These are phyloP conservation scores for Paraconiothyrium sp. DNA, from an alignment of 2,329 filamentous ascomycete species.

Conservation along the genomic window DNA sequence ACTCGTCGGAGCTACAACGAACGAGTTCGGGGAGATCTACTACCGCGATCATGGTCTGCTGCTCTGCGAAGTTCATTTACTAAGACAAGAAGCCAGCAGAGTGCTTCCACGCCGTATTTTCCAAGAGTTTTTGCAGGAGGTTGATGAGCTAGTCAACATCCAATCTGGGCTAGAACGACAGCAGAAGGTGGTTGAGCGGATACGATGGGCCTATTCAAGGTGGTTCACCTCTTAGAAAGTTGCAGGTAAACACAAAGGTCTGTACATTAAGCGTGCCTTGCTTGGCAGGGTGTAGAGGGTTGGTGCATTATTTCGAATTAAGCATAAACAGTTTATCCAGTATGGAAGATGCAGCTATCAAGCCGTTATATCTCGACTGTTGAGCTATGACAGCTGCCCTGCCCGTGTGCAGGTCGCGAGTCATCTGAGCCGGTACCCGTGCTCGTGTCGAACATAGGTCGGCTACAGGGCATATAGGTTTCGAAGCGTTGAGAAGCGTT, in stretches of 20 bases:
- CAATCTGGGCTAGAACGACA: slow-evolving; percentile 79
- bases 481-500: background rate
- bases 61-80: slow-evolving; percentile 86
- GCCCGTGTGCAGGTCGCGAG: slow-evolving; percentile 1
- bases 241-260: too few relatives aligned
- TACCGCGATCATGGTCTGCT: slow-evolving; percentile 94
- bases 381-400: background rate
- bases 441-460: background rate
- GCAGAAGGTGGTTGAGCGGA: slow-evolving; percentile 79
- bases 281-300: background rate
- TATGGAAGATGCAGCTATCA: too few relatives aligned
- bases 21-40: slow-evolving; percentile 77
- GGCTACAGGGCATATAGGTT: too few relatives aligned
- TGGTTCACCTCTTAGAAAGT: slow-evolving; percentile 61
- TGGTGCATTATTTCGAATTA: background rate
- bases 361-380: background rate
- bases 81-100: slow-evolving; percentile 73
- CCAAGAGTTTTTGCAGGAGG: slow-evolving; percentile 87
- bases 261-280: background rate
- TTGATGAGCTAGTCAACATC: slow-evolving; percentile 85
- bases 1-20: slow-evolving; percentile 61
- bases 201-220: slow-evolving; percentile 88
- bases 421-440: background rate
- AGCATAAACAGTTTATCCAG: background rate
- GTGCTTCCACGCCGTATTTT: slow-evolving; percentile 79